Base-by-base conservation (phyloP, 2,329 filamentous ascomycete species). In the Botrytis porri region DNA sequence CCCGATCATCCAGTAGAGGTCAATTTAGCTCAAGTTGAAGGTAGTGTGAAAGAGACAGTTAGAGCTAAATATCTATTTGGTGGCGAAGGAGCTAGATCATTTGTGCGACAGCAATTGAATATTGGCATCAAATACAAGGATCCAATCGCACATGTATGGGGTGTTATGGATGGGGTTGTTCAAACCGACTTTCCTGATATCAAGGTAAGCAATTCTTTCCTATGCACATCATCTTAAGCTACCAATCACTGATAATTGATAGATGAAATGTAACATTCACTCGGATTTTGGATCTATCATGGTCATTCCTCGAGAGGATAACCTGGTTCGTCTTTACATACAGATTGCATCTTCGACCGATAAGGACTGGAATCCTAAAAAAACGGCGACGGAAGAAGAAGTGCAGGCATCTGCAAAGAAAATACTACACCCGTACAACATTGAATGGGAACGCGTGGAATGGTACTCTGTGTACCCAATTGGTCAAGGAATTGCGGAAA, bases 391-490 rank as follows among this genome's bases (percentile, higher is more conserved):
- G 0, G 85, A 87, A 72, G 84, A 87, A 63, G 84, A 91, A 75
- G 90, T 93, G 6, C 89, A 93, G 75, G 85, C 85, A 18, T 88
- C 88, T 4, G 90, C 90, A 4, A 90, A 90, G 79, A 87, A 84
- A 73, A 92, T 92, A 22, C 80, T 93, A 37, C 83, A 87, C 64
- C 90, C 91, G 2, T 93, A 92, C 79, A 86, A 83, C 9, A 90
- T 93, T 72, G 86, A 88, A 73, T 92, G 90, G 85, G 89, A 90
- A 75, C 84, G 84, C 10, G 87, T 92, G 1, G 90, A 92, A 77
- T 93, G 91, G 92, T 94, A 89, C 82, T 92, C 92, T 0, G 91
- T 92, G 2, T 94, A 94, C 77, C 90, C 92, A 62, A 93, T 94
- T 75, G 91, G 91, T 14, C 92, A 94, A 80, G 90, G 92, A 0